Evolutionary conservation across 257 asterid species (phyloP), one percentile per base, ranked within the genome.

Genomic region (Cruciata laevipes): DNA sequence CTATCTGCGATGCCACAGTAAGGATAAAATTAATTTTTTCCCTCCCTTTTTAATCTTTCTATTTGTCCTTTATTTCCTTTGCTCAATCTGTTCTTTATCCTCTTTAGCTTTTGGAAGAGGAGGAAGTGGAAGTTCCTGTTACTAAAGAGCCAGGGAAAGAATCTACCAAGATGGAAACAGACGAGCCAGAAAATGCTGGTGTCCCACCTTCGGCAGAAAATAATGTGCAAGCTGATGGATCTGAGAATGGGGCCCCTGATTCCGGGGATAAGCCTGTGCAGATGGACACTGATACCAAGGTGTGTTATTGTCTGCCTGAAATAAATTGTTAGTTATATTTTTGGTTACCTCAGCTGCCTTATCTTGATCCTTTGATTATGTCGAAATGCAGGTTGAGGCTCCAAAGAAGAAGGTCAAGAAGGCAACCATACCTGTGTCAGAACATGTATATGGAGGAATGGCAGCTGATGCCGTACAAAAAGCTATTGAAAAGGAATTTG

Each of bases 201-300:
- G 77, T 83, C 62, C 80, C 85, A 7, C 75, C 89, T 71, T 68
- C 82, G 17, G 40, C 75, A 8, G 87, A 82, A 56, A 56, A 73
- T 69, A 94, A 89, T 76, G 85, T 82, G 2, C 85, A 85, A 93
- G 83, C 78, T 35, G 31, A 87, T 47, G 91, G 75, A 55, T 76
- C 85, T 76, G 97, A 85, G 81, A 90, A 90, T 82, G 90, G 87
- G 38, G 85, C 71, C 21, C 82, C 85, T 0, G 96, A 84, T 56
- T 69, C 84, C 0, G 91, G 86, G n/a, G 98, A 87, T 66, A 81
- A 78, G 71, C 82, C 89, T 5, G 81, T 75, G 59, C 90, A 81
- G 71, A 84, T 86, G 92, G 99, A 90, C 64, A 83, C 97, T 16
- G 98, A 93, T 80, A 67, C 79, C 61, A 90, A 90, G 98, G 98